Evolutionary conservation across 1,284 basidiomycete species (phyloP), one percentile per base, ranked within the genome.

Genomic region (Cyathus pygmaeus): DNA sequence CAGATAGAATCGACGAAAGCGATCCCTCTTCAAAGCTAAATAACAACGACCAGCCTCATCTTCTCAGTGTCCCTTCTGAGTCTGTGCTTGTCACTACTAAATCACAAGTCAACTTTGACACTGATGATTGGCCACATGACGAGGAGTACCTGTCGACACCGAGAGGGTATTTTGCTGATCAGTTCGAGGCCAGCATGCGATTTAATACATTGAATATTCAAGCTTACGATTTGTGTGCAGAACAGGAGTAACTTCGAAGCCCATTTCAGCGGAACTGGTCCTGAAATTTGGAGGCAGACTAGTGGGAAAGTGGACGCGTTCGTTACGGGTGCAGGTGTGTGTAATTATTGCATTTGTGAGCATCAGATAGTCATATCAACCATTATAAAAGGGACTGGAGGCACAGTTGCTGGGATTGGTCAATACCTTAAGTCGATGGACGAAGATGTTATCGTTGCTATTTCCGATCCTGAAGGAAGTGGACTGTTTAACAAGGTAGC

Each of bases 251-350:
- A 99, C 72, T 95, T 91, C 73, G 84, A 91, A 62, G 96, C 97
- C 1, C 98, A 99, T 75, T 95, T 89, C 69, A 79, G 89, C 39
- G 93, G 94, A 1, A 99, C 97, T 0, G 98, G 95, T 0, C 96
- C 96, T 0, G 98, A 99, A 79, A 95, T 99, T 42, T 95, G 96
- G 91, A 84, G 91, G 54, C 98, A 99, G 73, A 96, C 94, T 1
- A 91, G 89, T 65, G 96, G 96, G 1, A 79, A 81, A 24, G 68
- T 98, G 1, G 87, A 94, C 70, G 95, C 93, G 3, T 99, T 99
- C 71, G 92, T 99, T 29, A 90, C 92, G n/a, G 98, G 98, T 1
- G 96, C 96, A 61, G 95, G 95, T 86, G 60, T 57, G 58, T 56
- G 23, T 62, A 50, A 52, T 24, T 31, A 17, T 36, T 57, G 17